These are phyloP conservation scores for Eurotiales sp. DNA, from an alignment of 2,329 filamentous ascomycete genomes.

Conservation along the genomic window DNA sequence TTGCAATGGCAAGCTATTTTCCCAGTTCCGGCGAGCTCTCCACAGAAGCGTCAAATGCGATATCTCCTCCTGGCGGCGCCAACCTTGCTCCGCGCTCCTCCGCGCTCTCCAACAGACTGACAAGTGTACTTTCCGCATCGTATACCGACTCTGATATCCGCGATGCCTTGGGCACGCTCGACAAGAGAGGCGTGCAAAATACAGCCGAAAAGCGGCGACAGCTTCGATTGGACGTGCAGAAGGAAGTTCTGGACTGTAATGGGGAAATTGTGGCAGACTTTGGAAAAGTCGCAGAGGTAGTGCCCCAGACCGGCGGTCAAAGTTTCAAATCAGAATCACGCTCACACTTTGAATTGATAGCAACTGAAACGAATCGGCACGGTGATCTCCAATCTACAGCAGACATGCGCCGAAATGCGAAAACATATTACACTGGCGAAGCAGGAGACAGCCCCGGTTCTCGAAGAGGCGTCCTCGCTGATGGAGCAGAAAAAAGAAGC, in stretches of 20 bases:
- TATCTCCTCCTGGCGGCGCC: constrained; percentile 25
- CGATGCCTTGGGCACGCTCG: constrained; percentile 74
- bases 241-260: constrained; percentile 90
- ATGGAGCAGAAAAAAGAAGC: constrained; percentile 69
- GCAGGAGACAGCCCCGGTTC: constrained; percentile 66
- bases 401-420: constrained; percentile 76
- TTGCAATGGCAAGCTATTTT: constrained; percentile 35
- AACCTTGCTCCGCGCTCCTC: constrained; percentile 43
- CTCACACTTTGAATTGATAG: constrained; percentile 42
- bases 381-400: constrained; percentile 74
- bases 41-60: constrained; percentile 22
- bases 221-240: constrained; percentile 77
- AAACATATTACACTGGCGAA: constrained; percentile 71
- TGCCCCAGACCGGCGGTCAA: no score
- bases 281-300: constrained; percentile 80
- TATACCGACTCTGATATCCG: constrained; percentile 91
- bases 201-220: constrained; percentile 74
- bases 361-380: constrained; percentile 82
- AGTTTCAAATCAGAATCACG: no score
- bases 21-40: constrained; percentile 19
- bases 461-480: constrained; percentile 72
- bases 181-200: constrained; percentile 67
- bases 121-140: constrained; percentile 81
- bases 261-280: constrained; percentile 85
- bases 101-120: constrained; percentile 76